Conservation (phyloP, 2,329 filamentous ascomycete species). For the Pseudogymnoascus sp. region DNA sequence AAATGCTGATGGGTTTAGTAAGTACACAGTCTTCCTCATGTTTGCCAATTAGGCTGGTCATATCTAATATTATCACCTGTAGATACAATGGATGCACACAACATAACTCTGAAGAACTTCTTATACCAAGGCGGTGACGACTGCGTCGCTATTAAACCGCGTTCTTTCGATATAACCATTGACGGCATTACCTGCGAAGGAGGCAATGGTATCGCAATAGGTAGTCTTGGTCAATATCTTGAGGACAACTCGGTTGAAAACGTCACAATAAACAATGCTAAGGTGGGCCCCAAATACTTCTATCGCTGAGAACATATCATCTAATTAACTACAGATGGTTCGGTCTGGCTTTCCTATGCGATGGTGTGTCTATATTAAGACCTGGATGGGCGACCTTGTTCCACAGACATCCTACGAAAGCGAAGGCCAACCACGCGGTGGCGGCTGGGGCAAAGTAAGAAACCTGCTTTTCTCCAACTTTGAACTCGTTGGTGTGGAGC, state of each 20-base stretch:
- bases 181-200: slow-evolving; percentile 43
- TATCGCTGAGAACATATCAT: background rate
- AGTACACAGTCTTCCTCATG: background rate
- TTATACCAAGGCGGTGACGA: slow-evolving; percentile 51
- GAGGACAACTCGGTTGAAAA: slow-evolving; percentile 47
- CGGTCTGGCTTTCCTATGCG: slow-evolving; percentile 28
- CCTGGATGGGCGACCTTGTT: slow-evolving; percentile 45
- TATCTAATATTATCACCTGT: slow-evolving; percentile 43
- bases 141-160: slow-evolving; percentile 50
- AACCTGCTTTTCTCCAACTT: slow-evolving; percentile 49
- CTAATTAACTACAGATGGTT: background rate
- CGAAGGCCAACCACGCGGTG: slow-evolving; percentile 41
- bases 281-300: slow-evolving; percentile 37
- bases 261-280: slow-evolving; percentile 41
- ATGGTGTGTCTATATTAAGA: slow-evolving; percentile 49
- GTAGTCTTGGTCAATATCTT: slow-evolving; percentile 48
- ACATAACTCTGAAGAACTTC: slow-evolving; percentile 44
- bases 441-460: slow-evolving; percentile 46
- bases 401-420: slow-evolving; percentile 43
- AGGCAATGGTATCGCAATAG: slow-evolving; percentile 51
- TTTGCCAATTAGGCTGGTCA: no score
- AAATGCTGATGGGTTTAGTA: no score
- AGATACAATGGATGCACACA: slow-evolving; percentile 48
- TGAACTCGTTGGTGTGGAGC: slow-evolving; percentile 38
- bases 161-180: slow-evolving; percentile 44